Evolutionary conservation across 108 stramenopile genomes (phyloP).

Genomic region (Stephanodiscus triporus): DNA sequence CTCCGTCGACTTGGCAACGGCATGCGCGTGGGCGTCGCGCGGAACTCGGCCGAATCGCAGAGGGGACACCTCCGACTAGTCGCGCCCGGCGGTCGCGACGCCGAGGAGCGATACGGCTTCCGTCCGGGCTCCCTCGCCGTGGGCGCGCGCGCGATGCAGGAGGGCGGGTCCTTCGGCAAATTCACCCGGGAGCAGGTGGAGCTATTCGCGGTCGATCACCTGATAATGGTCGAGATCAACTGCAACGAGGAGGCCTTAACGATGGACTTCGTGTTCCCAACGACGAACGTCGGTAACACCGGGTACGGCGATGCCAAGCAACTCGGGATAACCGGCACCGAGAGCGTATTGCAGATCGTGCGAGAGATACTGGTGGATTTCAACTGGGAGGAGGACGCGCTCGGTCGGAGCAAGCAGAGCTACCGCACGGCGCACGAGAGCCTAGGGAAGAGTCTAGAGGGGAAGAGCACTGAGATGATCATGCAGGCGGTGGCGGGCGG

Average conservation of each 20-base stretch:
- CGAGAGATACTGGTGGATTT: conserved; percentile 92
- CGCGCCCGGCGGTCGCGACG: conserved; percentile 93
- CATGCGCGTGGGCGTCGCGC: conserved; percentile 80
- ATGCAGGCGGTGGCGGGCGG: conserved; percentile 77
- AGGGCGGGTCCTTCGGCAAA: conserved; percentile 94
- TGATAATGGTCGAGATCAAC: conserved; percentile 97
- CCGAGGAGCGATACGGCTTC: conserved; percentile 83
- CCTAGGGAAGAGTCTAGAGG: conserved; percentile 87
- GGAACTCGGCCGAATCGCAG: conserved; percentile 86
- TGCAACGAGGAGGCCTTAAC: conserved; percentile 92
- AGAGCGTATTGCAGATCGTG: conserved; percentile 92
- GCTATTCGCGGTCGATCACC: conserved; percentile 96
- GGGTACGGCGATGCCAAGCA: conserved; percentile 81
- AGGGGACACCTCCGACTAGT: conserved; percentile 90
- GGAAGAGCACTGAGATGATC: conserved; percentile 79
- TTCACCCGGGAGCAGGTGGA: conserved; percentile 98
- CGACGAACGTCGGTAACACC: conserved; percentile 89
- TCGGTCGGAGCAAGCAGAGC: conserved; percentile 91
- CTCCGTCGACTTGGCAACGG: conserved; percentile 86
- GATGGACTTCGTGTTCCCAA: conserved; percentile 95
- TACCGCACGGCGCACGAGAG: conserved; percentile 87
- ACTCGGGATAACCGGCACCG: conserved; percentile 92
- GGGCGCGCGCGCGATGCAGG: conserved; percentile 97
- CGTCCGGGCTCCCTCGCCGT: conserved; percentile 84
- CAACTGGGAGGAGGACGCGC: conserved; percentile 96